A percentile compares a stretch with the other conserved stretches of the same genome.
Conservation (phyloP, 805 yeast species). For the Kodamaea lidongshanica region DNA sequence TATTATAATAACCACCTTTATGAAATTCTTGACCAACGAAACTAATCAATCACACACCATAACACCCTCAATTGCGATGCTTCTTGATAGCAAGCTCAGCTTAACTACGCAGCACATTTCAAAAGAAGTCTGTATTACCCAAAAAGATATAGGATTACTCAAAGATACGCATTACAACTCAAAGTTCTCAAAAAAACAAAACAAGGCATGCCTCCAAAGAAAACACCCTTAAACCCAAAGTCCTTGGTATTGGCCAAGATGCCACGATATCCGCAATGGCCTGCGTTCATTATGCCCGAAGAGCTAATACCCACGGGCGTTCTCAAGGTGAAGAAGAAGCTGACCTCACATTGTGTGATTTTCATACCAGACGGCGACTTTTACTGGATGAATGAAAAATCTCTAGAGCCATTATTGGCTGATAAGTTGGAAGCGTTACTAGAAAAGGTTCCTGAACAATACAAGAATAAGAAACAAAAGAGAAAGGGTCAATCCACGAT, state of each 20-base stretch:
- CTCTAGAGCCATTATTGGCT: constrained; percentile 25
- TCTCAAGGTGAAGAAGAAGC: constrained; percentile 29
- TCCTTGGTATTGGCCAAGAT: constrained; percentile 41
- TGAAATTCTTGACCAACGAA: no score
- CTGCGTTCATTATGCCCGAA: constrained; percentile 41
- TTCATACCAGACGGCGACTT: constrained; percentile 43
- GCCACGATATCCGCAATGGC: constrained; percentile 45
- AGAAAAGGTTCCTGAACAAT: constrained; percentile 23
- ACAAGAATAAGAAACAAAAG: constrained; percentile 17
- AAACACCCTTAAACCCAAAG: constrained; percentile 22
- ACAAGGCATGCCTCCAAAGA: constrained; percentile 36
- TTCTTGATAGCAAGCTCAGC: no score
- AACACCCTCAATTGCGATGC: no score
- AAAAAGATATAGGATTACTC: no score
- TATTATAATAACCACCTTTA: no score
- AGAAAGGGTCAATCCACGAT: constrained; percentile 24
- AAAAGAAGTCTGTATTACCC: no score
- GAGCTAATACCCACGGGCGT: constrained; percentile 32
- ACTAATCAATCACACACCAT: no score
- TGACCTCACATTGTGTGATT: constrained; percentile 35
- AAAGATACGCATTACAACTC: no score
- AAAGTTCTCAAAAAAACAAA: no score
- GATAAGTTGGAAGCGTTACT: constrained; percentile 26
- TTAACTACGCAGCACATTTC: no score
- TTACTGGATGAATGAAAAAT: constrained; percentile 39